Base-by-base conservation (phyloP, 352 stramenopile species). In the Phytophthora pinifolia region DNA sequence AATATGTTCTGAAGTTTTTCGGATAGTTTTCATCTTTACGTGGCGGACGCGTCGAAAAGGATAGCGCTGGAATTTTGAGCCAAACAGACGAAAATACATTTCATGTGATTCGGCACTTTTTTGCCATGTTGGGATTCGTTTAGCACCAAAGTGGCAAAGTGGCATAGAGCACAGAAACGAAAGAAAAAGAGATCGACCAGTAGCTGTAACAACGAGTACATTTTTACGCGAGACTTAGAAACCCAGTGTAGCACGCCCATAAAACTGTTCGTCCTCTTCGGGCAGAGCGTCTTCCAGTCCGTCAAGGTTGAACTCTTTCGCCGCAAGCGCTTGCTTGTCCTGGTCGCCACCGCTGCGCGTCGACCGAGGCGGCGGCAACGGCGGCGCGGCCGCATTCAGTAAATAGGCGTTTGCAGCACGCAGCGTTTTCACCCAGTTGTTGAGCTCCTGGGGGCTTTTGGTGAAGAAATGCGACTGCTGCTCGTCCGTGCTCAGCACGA, bases 391-490 rank as follows among this genome's bases (percentile, higher is more conserved):
- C 54, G 70, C 71, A 29, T 67, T 78, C 44, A 86, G 62, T 56
- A 91, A 71, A 59, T 72, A 90, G 22, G 67, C 59, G 41, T 90
- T 80, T 6, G 83, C 81, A 37, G 71, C 78, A 22, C 83, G 79
- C 50, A 95, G 59, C 10, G 81, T 85, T 44, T 84, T 89, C 39
- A 95, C 79, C 85, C 85, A 95, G 18, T 70, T 76, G 53, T 79
- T 74, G 9, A 92, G 62, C 61, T 95, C 85, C 15, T 89, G 71
- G 2, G 64, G 68, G 17, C 58, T 86, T 54, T 81, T 81, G 15
- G 85, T 88, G 65, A 89, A 92, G 55, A 95, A 95, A 57, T 91
- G 82, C 54, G 85, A 92, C 65, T 92, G 85, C 66, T 92, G 84
- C 41, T 82, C 74, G 54, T 83, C 85, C 52, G 84, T 92, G 57